A percentile compares a stretch with the other conserved stretches of the same genome.
phyloP scores from a whole-genome alignment of 2,329 filamentous ascomycete genomes.

The Sclerotinia nivalis region DNA sequence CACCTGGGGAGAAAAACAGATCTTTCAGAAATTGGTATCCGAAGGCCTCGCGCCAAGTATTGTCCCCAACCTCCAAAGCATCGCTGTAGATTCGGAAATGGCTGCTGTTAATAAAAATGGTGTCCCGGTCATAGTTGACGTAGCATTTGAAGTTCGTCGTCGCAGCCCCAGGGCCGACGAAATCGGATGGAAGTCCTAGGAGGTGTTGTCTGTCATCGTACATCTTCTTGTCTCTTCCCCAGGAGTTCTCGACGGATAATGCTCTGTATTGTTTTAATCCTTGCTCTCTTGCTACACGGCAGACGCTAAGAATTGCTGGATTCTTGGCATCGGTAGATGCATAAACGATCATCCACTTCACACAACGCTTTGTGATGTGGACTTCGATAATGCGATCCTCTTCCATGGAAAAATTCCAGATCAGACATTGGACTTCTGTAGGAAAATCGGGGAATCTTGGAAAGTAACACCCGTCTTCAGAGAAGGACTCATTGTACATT shows the following conservation, averaged over 20 bases:
- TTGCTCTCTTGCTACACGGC: neutral
- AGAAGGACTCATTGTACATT: neutral
- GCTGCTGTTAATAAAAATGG: neutral
- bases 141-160: neutral
- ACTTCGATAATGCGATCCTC: conserved; percentile 2
- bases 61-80: neutral
- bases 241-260: neutral
- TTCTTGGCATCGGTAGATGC: conserved; percentile 3
- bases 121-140: neutral
- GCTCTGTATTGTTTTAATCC: neutral
- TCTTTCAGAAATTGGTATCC: conserved; percentile 11
- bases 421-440: neutral
- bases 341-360: neutral
- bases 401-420: neutral
- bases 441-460: neutral
- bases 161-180: neutral
- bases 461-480: neutral
- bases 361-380: neutral
- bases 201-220: neutral
- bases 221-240: conserved; percentile 7
- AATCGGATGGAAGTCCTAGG: neutral
- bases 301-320: neutral
- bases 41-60: conserved; percentile 2
- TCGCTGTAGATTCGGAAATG: neutral
- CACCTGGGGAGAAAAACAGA: neutral